Percentiles rank a stretch among this genome's conserved stretches.
Conservation (phyloP, 2,329 filamentous ascomycete species). For the Biscogniauxia marginata region DNA sequence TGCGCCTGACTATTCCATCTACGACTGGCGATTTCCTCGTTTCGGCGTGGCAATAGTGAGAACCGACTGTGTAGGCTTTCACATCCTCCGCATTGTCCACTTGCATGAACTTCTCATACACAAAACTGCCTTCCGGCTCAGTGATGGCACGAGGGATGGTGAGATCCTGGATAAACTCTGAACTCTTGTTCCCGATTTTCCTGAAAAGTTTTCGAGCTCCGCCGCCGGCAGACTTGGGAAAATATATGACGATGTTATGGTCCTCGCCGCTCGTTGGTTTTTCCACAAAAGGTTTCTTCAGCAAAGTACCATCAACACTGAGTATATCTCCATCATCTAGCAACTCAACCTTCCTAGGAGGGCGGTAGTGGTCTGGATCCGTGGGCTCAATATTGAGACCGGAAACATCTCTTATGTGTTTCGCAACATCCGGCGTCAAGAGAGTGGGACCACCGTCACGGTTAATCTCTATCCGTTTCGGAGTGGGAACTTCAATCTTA, state of each 20-base stretch:
- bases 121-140: slow-evolving; percentile 79
- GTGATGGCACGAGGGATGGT: slow-evolving; percentile 76
- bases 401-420: slow-evolving; percentile 76
- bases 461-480: slow-evolving; percentile 84
- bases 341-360: slow-evolving; percentile 71
- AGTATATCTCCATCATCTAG: slow-evolving; percentile 88
- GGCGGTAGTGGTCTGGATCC: slow-evolving; percentile 56
- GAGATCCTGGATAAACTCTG: slow-evolving; percentile 82
- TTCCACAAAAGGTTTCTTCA: slow-evolving; percentile 95
- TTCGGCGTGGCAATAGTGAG: slow-evolving; percentile 91
- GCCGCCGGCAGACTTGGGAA: slow-evolving; percentile 80
- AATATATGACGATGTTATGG: slow-evolving; percentile 98
- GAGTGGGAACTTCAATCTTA: slow-evolving; percentile 84
- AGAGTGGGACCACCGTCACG: slow-evolving; percentile 85
- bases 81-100: slow-evolving; percentile 98
- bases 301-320: slow-evolving; percentile 75
- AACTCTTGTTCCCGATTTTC: slow-evolving; percentile 99
- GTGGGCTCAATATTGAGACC: slow-evolving; percentile 73
- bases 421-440: slow-evolving; percentile 74
- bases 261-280: slow-evolving; percentile 98
- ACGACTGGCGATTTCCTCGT: slow-evolving; percentile 97
- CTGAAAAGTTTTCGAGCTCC: slow-evolving; percentile 90
- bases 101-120: slow-evolving; percentile 96
- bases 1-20: slow-evolving; percentile 90
- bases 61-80: slow-evolving; percentile 96